Conservation (phyloP, 2,329 filamentous ascomycete genomes). For the Dactylella cylindrospora region DNA sequence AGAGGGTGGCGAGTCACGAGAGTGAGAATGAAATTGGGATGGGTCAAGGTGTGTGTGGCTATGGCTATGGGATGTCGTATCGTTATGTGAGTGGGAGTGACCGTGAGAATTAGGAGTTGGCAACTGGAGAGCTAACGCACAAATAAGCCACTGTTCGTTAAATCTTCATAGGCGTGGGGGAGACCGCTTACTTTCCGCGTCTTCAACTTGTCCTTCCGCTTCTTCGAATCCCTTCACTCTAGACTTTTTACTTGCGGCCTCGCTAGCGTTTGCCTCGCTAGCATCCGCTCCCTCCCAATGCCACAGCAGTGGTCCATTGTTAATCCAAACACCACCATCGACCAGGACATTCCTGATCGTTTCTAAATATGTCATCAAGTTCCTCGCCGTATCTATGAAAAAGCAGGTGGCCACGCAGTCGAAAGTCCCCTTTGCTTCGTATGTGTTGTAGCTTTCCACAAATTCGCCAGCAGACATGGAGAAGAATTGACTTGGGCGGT, state of each 20-base stretch:
- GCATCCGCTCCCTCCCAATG: constrained; percentile 79
- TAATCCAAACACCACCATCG: constrained; percentile 78
- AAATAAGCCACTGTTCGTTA: background rate
- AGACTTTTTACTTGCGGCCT: constrained; percentile 51
- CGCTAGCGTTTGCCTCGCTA: constrained; percentile 55
- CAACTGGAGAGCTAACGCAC: constrained; percentile 4
- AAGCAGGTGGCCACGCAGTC: constrained; percentile 88
- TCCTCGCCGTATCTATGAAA: constrained; percentile 96
- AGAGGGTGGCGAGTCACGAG: background rate
- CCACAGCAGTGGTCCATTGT: constrained; percentile 89
- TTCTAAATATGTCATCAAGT: constrained; percentile 85
- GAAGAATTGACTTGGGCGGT: constrained; percentile 59
- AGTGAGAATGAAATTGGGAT: background rate
- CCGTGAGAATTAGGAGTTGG: background rate
- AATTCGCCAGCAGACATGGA: constrained; percentile 94
- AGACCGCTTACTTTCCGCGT: constrained; percentile 43
- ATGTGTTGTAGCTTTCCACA: constrained; percentile 72
- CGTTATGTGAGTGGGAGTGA: constrained; percentile 1
- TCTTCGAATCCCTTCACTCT: constrained; percentile 49
- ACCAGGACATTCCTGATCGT: constrained; percentile 76
- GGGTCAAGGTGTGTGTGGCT: background rate
- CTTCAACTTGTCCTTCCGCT: constrained; percentile 52
- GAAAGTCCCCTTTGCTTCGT: constrained; percentile 64
- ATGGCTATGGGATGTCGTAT: no score
- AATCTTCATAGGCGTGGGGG: background rate